Percentiles rank a stretch among this genome's conserved stretches.
phyloP scores from a whole-genome alignment of 495 filamentous ascomycete genomes.

The Neurospora tetrasperma region DNA sequence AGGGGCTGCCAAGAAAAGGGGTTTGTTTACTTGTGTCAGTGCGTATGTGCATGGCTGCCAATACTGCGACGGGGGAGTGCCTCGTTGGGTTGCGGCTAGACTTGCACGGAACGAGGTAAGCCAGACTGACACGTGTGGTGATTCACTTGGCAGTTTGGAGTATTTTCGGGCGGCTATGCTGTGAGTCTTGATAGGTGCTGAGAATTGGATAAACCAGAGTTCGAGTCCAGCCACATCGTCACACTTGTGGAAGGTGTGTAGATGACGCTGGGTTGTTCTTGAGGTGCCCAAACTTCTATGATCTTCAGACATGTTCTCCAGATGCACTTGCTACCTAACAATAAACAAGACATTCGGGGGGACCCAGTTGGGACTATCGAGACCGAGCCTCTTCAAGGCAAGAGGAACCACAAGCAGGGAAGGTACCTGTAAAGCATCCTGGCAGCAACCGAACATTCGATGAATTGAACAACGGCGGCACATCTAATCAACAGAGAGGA shows the following conservation, averaged over 20 bases:
- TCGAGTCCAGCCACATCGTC: neutral
- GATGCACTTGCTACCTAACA: neutral
- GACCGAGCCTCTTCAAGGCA: neutral
- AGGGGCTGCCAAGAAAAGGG: neutral
- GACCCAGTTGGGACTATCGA: no score
- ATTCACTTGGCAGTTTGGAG: neutral
- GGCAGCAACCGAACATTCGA: neutral
- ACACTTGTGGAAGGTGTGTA: no score
- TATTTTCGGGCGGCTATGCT: neutral
- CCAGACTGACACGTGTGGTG: neutral
- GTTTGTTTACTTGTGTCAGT: conserved; percentile 1
- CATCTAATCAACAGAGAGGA: neutral
- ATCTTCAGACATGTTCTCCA: neutral
- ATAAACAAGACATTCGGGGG: neutral
- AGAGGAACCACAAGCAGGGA: neutral
- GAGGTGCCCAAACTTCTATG: neutral
- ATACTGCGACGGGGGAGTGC: neutral
- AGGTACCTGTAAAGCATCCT: no score
- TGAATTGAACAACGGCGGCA: neutral
- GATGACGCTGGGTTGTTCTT: no score
- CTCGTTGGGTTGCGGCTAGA: neutral
- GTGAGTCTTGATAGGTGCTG: neutral
- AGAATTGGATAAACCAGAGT: neutral
- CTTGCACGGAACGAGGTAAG: neutral
- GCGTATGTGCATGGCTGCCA: neutral